phyloP scores from a whole-genome alignment of 306 rosid species.

The Malus sylvestris region DNA sequence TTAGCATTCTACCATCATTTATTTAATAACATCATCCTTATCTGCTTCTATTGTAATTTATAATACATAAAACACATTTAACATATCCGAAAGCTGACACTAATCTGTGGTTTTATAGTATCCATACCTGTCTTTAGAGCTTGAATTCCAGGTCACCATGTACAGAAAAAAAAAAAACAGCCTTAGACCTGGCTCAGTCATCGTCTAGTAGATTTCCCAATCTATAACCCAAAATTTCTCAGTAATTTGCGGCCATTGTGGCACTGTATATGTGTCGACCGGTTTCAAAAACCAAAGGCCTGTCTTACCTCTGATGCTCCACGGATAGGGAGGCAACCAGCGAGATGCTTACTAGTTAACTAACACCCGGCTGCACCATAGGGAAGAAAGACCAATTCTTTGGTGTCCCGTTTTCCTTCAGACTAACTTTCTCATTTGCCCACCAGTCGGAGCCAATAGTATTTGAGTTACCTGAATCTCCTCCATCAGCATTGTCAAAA shows the following conservation, averaged over 20 bases:
- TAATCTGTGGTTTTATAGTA: neutral
- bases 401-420: conserved; percentile 37
- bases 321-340: conserved; percentile 18
- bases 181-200: conserved; percentile 7
- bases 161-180: conserved; percentile 3
- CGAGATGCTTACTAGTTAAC: conserved; percentile 27
- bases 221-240: conserved; percentile 8
- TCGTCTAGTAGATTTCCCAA: neutral
- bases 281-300: neutral
- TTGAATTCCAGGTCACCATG: conserved; percentile 2
- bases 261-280: neutral
- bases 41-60: neutral
- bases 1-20: neutral
- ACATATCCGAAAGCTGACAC: neutral
- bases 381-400: conserved; percentile 87
- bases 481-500: conserved; percentile 71
- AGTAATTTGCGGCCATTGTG: conserved; percentile 19
- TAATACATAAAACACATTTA: neutral
- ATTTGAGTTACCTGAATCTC: conserved; percentile 44
- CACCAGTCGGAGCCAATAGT: conserved; percentile 68
- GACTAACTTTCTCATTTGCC: conserved; percentile 74
- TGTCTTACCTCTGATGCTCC: neutral
- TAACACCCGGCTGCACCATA: conserved; percentile 52
- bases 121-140: conserved; percentile 3
- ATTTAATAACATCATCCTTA: neutral